These are phyloP conservation scores for Fusarium torulosum DNA, from an alignment of 2,329 filamentous ascomycete genomes.

Conservation along the genomic window DNA sequence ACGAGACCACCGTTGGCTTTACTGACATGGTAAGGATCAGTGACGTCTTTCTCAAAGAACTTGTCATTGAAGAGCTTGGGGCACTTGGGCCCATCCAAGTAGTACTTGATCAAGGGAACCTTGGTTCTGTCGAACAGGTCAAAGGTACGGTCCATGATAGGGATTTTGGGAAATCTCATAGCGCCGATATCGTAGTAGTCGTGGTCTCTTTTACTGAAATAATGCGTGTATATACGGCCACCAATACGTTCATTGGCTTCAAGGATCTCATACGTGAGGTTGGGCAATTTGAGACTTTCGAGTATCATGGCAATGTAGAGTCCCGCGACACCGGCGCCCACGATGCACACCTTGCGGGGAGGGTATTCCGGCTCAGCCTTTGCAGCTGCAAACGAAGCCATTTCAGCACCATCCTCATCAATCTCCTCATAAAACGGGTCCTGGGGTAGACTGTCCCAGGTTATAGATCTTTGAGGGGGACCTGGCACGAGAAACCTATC, in stretches of 20 bases:
- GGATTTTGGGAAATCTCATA: slow-evolving; percentile 19
- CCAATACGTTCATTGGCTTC: background rate
- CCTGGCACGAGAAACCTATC: background rate
- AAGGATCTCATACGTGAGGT: background rate
- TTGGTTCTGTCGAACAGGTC: background rate
- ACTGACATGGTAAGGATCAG: background rate
- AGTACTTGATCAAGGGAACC: background rate
- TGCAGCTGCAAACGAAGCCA: background rate
- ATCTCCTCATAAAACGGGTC: background rate
- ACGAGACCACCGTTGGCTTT: background rate
- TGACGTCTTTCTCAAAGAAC: background rate
- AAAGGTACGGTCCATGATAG: background rate
- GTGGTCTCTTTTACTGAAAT: slow-evolving; percentile 21
- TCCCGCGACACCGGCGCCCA: background rate
- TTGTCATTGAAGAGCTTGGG: background rate
- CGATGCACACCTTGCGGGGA: background rate
- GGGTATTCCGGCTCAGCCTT: background rate
- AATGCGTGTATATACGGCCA: slow-evolving; percentile 9
- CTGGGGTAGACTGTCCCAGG: background rate
- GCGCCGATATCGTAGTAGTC: slow-evolving; percentile 35
- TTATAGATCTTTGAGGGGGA: background rate
- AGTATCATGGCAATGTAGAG: background rate
- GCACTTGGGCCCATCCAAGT: background rate
- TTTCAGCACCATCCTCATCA: background rate
- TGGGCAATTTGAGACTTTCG: background rate